phyloP scores from a whole-genome alignment of 306 rosid species.

The Spatholobus suberectus region DNA sequence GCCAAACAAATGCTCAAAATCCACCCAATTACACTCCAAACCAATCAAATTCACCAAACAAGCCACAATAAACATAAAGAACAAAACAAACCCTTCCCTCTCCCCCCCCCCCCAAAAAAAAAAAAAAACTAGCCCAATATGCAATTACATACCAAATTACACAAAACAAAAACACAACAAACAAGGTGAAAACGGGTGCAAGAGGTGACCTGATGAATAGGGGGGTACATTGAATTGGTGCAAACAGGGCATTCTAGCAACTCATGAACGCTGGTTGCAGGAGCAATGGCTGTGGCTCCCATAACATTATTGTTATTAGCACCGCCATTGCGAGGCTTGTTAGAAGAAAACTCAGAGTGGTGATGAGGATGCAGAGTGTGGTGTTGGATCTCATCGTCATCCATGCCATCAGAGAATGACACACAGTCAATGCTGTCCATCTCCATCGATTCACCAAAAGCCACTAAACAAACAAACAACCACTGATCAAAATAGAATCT shows the following conservation, averaged over 20 bases:
- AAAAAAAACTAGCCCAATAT: background rate
- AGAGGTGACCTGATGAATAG: slow-evolving; percentile 80
- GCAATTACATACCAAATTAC: background rate
- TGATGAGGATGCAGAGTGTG: slow-evolving; percentile 53
- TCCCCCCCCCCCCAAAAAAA: background rate
- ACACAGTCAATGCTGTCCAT: slow-evolving; percentile 89
- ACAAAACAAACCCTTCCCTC: no score
- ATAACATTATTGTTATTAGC: slow-evolving; percentile 41
- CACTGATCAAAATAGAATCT: slow-evolving; percentile 43
- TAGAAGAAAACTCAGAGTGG: slow-evolving; percentile 72
- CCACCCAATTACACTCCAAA: slow-evolving; percentile 16
- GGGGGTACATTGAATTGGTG: slow-evolving; percentile 97
- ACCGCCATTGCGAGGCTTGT: slow-evolving; percentile 69
- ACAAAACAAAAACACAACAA: background rate
- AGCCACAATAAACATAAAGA: background rate
- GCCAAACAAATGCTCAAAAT: slow-evolving; percentile 9
- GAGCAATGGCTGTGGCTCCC: slow-evolving; percentile 65
- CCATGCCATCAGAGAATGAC: slow-evolving; percentile 77
- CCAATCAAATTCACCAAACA: no score
- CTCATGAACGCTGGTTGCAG: slow-evolving; percentile 95
- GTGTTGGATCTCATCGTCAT: slow-evolving; percentile 93
- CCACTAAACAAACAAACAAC: slow-evolving; percentile 32
- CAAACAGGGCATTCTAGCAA: slow-evolving; percentile 95
- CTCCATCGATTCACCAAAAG: slow-evolving; percentile 62
- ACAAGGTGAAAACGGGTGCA: background rate